Evolutionary conservation across 768 basidiomycete genomes (phyloP), one percentile per base, ranked within the genome.

Genomic region (Naematelia aurantialba): DNA sequence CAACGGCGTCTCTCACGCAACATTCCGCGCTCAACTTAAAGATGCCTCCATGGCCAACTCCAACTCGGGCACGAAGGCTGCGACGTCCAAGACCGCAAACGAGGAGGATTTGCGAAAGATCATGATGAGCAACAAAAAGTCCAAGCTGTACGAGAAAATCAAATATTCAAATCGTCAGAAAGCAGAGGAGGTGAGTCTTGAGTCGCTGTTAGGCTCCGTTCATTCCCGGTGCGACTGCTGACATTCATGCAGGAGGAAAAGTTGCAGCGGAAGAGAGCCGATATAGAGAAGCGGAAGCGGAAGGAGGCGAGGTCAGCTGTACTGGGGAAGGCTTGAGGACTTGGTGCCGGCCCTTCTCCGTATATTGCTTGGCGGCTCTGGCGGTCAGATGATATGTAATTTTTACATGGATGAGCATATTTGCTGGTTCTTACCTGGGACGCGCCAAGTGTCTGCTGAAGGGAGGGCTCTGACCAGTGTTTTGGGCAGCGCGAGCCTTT

Each of bases 61-160:
- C 21, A 49, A 31, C 14, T 52, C 25, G 27, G 54, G 82, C 30
- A 79, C 76, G 59, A 79, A 76, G 62, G 74, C 66, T 48, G 78
- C 66, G 64, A 79, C 62, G 77, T 79, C 34, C 48, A 60, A 62
- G 29, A 67, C 63, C 47, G 69, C 67, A 19, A 68, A 69, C 29
- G 61, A 63, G 22, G 89, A 85, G 69, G 88, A 93, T 73, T 89
- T 94, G 88, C 87, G 89, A 78, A 94, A 93, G 83, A 94, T 97
- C 86, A 83, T 97, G 85, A 87, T 96, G 86, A 94, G 89, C 80
- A 91, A 90, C 78, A 91, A 89, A 80, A 88, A 94, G 77, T 84
- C 85, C 68, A 93, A 93, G 78, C 78, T 96, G 68, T 94, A 93
- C 76, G 90, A 91, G 78, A 88, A 88, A 79, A 89, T 96, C 84